Conservation (phyloP, 2,329 filamentous ascomycete genomes). For the Helotiales sp. region DNA sequence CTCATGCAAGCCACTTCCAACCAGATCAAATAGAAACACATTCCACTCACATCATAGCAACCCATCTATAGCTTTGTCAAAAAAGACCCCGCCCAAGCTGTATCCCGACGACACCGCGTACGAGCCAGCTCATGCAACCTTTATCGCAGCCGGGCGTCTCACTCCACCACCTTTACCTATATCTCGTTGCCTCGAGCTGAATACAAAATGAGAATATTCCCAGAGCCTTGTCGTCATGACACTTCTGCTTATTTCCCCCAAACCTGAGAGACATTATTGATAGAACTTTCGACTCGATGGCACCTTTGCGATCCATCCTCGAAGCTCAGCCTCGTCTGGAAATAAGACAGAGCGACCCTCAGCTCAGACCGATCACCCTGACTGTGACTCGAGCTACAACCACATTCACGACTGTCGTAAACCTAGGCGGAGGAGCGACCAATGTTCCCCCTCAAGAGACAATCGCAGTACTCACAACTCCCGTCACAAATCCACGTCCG, state of each 20-base stretch:
- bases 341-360: constrained; percentile 16
- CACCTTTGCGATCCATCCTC: neutral
- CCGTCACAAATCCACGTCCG: neutral
- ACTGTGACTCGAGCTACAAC: constrained; percentile 22
- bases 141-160: constrained; percentile 8
- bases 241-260: neutral
- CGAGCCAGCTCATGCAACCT: neutral
- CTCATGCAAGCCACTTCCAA: neutral
- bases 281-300: neutral
- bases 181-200: constrained; percentile 8
- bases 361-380: constrained; percentile 15
- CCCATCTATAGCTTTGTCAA: neutral
- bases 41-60: neutral
- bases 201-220: constrained; percentile 4
- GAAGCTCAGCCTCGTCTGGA: constrained; percentile 13
- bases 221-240: neutral
- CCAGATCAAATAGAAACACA: constrained; percentile 2
- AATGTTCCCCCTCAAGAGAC: neutral
- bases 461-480: neutral
- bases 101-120: neutral
- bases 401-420: constrained; percentile 22
- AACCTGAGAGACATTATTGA: neutral
- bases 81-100: neutral
- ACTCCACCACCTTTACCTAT: neutral
- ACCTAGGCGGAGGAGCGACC: constrained; percentile 16